Conservation (phyloP, 2,329 filamentous ascomycete genomes). For the Dendrostoma leiphaemia region DNA sequence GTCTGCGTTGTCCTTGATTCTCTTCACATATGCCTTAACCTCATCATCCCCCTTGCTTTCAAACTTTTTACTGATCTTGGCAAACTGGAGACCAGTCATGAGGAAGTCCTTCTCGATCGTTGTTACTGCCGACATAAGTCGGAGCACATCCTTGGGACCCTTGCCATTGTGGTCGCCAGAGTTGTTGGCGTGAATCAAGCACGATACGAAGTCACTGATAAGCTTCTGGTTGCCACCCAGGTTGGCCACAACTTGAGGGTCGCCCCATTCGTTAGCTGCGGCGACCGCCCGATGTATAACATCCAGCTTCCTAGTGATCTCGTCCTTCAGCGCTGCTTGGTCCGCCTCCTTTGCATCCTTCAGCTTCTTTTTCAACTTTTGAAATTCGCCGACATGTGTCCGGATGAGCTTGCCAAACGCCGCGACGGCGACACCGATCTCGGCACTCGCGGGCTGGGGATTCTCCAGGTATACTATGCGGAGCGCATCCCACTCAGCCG, state of each 20-base stretch:
- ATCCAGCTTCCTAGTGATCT: slow-evolving; percentile 44
- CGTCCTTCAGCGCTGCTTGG: slow-evolving; percentile 36
- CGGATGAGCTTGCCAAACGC: slow-evolving; percentile 50
- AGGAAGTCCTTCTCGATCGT: slow-evolving; percentile 59
- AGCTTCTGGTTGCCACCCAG: slow-evolving; percentile 57
- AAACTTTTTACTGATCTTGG: slow-evolving; percentile 61
- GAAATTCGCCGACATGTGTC: slow-evolving; percentile 46
- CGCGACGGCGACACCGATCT: slow-evolving; percentile 47
- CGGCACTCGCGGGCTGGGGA: slow-evolving; percentile 34
- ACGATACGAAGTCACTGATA: slow-evolving; percentile 52
- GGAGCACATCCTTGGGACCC: slow-evolving; percentile 53
- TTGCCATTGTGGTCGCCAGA: slow-evolving; percentile 50
- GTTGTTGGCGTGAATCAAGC: slow-evolving; percentile 53
- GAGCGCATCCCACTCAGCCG: slow-evolving; percentile 52
- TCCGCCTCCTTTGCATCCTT: slow-evolving; percentile 41
- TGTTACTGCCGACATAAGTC: slow-evolving; percentile 60
- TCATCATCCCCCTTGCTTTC: slow-evolving; percentile 64
- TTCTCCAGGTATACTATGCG: slow-evolving; percentile 49
- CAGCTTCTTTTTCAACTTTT: slow-evolving; percentile 43
- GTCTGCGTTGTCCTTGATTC: slow-evolving; percentile 31
- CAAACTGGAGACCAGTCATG: slow-evolving; percentile 63
- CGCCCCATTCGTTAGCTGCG: slow-evolving; percentile 52
- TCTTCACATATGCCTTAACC: slow-evolving; percentile 58
- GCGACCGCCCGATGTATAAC: slow-evolving; percentile 51
- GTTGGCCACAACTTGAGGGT: slow-evolving; percentile 55